Evolutionary conservation across 2,329 filamentous ascomycete species (phyloP), one percentile per base, ranked within the genome.

Genomic region (Trichoderma endophyticum): DNA sequence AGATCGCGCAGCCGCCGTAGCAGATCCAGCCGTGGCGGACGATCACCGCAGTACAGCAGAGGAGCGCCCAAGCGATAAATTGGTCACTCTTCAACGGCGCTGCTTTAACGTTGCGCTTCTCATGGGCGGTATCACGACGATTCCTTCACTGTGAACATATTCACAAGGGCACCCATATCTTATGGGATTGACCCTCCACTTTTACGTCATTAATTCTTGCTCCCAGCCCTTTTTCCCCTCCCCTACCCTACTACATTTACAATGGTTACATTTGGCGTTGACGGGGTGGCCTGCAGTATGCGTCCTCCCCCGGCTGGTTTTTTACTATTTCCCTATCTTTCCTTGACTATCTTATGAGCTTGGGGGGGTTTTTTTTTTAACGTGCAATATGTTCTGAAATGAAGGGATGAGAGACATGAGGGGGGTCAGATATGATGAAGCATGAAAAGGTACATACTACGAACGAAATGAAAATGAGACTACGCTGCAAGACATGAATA

Each of bases 1-100:
- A 81, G 84, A 78, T 84, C 80, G 32, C 76, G 77, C 39, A 81
- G 77, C 59, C 77, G 79, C 48, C 78, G 78, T 48, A 80, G 79
- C 32, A 76, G 79, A 68, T 77, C 78, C 48, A 81, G 78, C 69
- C 77, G 81, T 28, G 76, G 77, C 34, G 68, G 75, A 28, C 77
- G 77, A 74, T 80, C 80, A 73, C 81, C 80, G n/a, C 75, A 80
- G 63, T 79, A 81, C 75, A 78, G 77, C 36, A 77, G 77, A 65
- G 75, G 77, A 64, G 75, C 76, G 15, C 71, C 74, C 64, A 73
- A 73, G 70, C 73, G 74, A 26, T 75, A 75, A 70, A 39, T 64
- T 59, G 59, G 71, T 48, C 56, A 32, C 71, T 71, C 63, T 56
- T 48, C 4, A 5, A 51, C 24, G 51, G 21, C 59, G 34, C 64